Conservation (phyloP, 257 asterid species). For the Asclepias syriaca region DNA sequence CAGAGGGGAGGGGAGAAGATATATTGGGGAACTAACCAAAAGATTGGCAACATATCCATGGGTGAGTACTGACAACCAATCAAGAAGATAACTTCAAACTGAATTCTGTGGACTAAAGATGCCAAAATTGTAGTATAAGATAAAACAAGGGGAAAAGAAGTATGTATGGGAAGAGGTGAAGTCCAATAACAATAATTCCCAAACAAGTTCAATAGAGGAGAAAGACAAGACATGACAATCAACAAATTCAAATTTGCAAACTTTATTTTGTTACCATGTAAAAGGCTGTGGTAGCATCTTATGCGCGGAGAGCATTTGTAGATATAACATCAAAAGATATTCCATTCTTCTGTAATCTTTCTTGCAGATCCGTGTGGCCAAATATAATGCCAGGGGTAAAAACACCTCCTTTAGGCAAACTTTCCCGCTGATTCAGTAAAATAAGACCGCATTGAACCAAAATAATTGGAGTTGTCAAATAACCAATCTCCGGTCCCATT, state of each 20-base stretch:
- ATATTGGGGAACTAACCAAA: constrained; percentile 20
- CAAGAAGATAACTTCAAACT: background rate
- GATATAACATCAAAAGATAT: constrained; percentile 76
- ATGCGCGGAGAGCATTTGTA: constrained; percentile 29
- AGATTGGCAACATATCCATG: constrained; percentile 41
- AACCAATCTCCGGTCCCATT: constrained; percentile 92
- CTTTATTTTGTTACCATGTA: background rate
- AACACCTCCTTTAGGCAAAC: constrained; percentile 83
- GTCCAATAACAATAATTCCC: background rate
- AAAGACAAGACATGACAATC: too few relatives aligned
- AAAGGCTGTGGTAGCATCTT: background rate
- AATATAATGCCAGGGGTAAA: constrained; percentile 82
- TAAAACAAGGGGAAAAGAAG: too few relatives aligned
- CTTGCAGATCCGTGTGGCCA: constrained; percentile 70
- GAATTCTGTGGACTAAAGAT: background rate
- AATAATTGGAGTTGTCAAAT: constrained; percentile 68
- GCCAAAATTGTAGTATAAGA: background rate
- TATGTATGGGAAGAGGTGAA: background rate
- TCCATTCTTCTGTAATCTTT: constrained; percentile 67
- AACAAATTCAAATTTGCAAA: background rate
- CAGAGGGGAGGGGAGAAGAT: constrained; percentile 9
- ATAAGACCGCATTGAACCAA: constrained; percentile 75
- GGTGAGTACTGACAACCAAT: constrained; percentile 12
- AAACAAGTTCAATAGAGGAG: background rate
- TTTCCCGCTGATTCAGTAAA: constrained; percentile 43